Evolutionary conservation across 805 yeast species (phyloP).

Genomic region (Cyberlindnera mycetangii): DNA sequence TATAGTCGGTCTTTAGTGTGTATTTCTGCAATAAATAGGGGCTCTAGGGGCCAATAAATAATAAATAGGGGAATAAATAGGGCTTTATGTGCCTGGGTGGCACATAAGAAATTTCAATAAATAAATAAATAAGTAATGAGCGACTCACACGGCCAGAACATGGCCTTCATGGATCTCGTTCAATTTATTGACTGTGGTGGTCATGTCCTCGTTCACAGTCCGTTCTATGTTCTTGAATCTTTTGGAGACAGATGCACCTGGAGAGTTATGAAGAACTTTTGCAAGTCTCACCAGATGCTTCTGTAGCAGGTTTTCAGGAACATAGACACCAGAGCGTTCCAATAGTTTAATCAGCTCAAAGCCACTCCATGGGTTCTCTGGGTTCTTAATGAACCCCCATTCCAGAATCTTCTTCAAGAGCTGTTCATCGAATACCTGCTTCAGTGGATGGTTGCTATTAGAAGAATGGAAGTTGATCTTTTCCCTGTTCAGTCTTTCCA

Average conservation of each 20-base stretch:
- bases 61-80: conserved; percentile 7
- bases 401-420: conserved; percentile 17
- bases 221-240: conserved; percentile 5
- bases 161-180: conserved; percentile 13
- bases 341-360: conserved; percentile 19
- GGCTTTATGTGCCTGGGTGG: neutral
- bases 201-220: conserved; percentile 12
- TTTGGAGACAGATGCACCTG: conserved; percentile 7
- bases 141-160: neutral
- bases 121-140: neutral
- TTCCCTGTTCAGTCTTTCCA: conserved; percentile 2
- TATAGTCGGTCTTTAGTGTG: too few species aligned
- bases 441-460: conserved; percentile 19
- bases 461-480: conserved; percentile 7
- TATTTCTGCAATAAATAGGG: conserved; percentile 6
- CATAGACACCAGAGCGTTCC: conserved; percentile 19
- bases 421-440: conserved; percentile 19
- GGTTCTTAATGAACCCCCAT: conserved; percentile 20
- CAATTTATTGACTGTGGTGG: conserved; percentile 12
- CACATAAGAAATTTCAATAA: conserved; percentile 2
- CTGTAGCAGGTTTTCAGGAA: conserved; percentile 15
- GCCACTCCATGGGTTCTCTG: conserved; percentile 26
- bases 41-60: conserved; percentile 3
- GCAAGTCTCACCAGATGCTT: conserved; percentile 17
- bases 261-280: conserved; percentile 13